Evolutionary conservation across 768 basidiomycete species (phyloP).

Genomic region (Panus rudis): DNA sequence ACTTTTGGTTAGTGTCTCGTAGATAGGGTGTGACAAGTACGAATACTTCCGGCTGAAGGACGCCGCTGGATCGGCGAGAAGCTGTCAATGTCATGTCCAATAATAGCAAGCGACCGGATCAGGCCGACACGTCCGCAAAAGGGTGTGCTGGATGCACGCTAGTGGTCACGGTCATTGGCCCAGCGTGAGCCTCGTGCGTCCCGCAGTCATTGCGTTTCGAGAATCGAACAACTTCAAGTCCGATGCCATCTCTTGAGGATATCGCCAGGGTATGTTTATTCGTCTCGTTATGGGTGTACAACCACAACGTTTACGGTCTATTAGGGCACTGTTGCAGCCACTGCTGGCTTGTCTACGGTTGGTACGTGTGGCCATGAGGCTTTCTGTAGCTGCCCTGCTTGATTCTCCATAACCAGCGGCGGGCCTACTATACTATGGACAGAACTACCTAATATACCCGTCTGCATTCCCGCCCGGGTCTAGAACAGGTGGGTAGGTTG

Average conservation of each 20-base stretch:
- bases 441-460: conserved; percentile 88
- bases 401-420: conserved; percentile 35
- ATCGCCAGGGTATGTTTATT: not conserved
- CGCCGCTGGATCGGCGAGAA: no score
- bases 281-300: not conserved
- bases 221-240: not conserved
- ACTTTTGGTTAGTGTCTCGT: no score
- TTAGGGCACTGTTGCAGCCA: conserved; percentile 31
- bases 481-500: conserved; percentile 46
- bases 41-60: no score
- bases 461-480: conserved; percentile 78
- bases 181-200: not conserved
- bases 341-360: conserved; percentile 30
- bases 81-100: no score
- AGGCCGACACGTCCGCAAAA: no score
- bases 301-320: not conserved
- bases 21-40: no score
- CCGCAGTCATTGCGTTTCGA: not conserved
- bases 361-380: conserved; percentile 20
- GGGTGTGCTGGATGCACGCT: no score
- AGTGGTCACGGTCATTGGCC: not conserved
- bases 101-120: no score
- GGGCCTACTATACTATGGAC: conserved; percentile 79
- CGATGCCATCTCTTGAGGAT: not conserved
- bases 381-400: not conserved